Evolutionary conservation across 2,329 filamentous ascomycete genomes (phyloP), one percentile per base, ranked within the genome.

Genomic region (Bipolaris zeicola): DNA sequence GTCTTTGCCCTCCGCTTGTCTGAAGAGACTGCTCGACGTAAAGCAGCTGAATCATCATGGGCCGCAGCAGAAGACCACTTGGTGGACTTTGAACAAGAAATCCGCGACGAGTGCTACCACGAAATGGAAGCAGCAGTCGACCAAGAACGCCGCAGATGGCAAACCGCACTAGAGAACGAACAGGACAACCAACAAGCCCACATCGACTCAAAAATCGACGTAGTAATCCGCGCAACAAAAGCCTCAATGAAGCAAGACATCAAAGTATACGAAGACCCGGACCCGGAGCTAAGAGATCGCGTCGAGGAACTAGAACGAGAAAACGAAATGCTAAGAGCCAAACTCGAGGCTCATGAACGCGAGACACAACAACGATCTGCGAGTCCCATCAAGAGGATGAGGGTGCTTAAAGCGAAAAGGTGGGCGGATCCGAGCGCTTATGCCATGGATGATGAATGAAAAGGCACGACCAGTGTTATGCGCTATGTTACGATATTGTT

Each of bases 61-160:
- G 80, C 87, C 36, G 87, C 86, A 3, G 87, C 84, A 1, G 84
- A 87, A 69, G 80, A 82, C 50, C 81, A 80, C 65, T 82, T 90
- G 77, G 85, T 91, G 41, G 87, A 91, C 76, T 83, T 96, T 11
- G 95, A 99, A 73, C 87, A 90, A 65, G 88, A 89, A 5, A 86
- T 98, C 28, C 88, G 95, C 20, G 94, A 97, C 69, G 94, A 98
- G 65, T 94, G 93, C 66, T 93, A 88, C 65, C 82, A 80, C 2
- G 95, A 97, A 70, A 96, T 96, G 80, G 95, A 99, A 70, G 81
- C 85, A 57, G 85, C 87, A 10, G 82, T 97, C 44, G 85, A 87
- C 18, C 79, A 88, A 11, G 92, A 97, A 73, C 85, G 91, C 74
- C 83, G 85, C 8, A 83, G 91, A n/a, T 97, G 92, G 90, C 89